Conservation (phyloP, 1,284 basidiomycete genomes). For the Crucibulum parvulum region DNA sequence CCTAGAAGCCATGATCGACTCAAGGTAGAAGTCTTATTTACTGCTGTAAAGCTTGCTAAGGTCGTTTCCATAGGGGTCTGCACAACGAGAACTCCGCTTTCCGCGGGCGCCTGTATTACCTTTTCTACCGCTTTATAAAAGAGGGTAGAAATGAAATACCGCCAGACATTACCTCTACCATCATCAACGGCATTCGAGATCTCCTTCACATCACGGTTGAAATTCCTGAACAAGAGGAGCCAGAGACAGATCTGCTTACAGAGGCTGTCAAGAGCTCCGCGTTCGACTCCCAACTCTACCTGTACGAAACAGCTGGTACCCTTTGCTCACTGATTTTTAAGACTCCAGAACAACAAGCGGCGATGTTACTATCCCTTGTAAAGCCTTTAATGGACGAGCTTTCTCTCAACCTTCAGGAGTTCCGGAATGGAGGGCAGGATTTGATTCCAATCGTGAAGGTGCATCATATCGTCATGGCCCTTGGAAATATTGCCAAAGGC, state of each 20-base stretch:
- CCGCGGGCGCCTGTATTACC: constrained; percentile 87
- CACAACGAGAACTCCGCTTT: constrained; percentile 81
- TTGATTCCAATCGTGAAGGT: constrained; percentile 83
- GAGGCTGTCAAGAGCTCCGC: constrained; percentile 81
- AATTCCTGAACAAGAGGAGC: constrained; percentile 71
- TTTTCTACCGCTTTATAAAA: constrained; percentile 93
- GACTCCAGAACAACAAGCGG: constrained; percentile 74
- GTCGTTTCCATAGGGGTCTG: constrained; percentile 71
- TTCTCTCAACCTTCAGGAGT: constrained; percentile 70
- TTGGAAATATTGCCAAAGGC: constrained; percentile 96
- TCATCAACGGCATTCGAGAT: constrained; percentile 81
- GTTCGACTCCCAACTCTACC: constrained; percentile 94
- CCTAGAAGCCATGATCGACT: constrained; percentile 89
- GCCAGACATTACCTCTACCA: constrained; percentile 70
- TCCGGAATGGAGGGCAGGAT: constrained; percentile 63
- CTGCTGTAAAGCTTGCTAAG: constrained; percentile 1
- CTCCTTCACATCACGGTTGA: constrained; percentile 70
- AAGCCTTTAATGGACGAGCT: constrained; percentile 86
- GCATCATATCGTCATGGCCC: constrained; percentile 96
- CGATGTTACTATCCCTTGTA: constrained; percentile 79
- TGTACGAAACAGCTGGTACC: constrained; percentile 93
- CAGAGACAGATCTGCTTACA: constrained; percentile 72
- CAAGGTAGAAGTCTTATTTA: constrained; percentile 56
- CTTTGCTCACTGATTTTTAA: constrained; percentile 82
- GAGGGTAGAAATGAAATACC: constrained; percentile 86